phyloP scores from a whole-genome alignment of 768 basidiomycete genomes.

The Sarcodon sp. region DNA sequence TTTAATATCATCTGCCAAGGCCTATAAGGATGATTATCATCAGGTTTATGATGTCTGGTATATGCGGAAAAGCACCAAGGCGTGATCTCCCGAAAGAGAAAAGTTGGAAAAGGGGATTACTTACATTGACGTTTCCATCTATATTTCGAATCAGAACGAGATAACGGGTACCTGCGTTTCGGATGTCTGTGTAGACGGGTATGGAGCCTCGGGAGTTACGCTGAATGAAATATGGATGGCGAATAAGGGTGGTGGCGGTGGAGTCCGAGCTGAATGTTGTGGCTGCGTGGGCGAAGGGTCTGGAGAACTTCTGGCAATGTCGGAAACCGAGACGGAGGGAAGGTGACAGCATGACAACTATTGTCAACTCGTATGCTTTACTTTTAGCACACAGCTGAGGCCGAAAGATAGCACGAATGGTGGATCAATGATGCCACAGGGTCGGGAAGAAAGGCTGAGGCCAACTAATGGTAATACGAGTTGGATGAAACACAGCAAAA shows the following conservation, averaged over 20 bases:
- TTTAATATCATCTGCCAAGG: conserved; percentile 43
- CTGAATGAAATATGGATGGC: conserved; percentile 40
- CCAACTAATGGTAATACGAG: too few species aligned
- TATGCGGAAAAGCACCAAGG: background rate
- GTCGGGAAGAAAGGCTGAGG: too few species aligned
- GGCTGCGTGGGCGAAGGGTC: conserved; percentile 1
- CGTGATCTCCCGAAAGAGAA: conserved; percentile 3
- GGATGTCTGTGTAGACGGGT: conserved; percentile 66
- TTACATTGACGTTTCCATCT: conserved; percentile 46
- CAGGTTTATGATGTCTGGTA: background rate
- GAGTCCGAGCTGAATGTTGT: conserved; percentile 1
- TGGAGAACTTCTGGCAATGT: background rate
- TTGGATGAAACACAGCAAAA: too few species aligned
- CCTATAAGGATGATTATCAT: conserved; percentile 21
- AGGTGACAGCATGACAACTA: too few species aligned
- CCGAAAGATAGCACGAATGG: too few species aligned
- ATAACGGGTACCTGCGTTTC: conserved; percentile 49
- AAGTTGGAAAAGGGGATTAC: conserved; percentile 10
- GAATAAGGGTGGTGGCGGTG: background rate
- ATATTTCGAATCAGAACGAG: conserved; percentile 54
- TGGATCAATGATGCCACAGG: too few species aligned
- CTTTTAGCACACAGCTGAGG: too few species aligned
- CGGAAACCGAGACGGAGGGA: background rate
- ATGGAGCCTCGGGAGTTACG: conserved; percentile 56
- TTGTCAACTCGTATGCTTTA: too few species aligned